Conservation (phyloP, 2,329 filamentous ascomycete genomes). For the Neofusicoccum umdonicola region DNA sequence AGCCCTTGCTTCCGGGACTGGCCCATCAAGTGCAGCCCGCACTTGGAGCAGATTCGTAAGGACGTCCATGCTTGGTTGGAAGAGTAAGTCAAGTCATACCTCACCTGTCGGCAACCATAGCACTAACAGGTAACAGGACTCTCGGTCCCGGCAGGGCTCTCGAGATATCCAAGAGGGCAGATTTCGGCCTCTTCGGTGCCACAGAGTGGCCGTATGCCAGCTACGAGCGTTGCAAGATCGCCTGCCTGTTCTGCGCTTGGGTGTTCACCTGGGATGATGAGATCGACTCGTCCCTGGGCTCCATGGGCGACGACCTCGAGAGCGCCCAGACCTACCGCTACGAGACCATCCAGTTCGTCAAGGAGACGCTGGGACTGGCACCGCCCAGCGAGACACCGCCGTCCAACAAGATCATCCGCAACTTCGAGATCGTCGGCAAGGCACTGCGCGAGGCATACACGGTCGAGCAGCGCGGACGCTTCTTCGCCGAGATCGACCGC, state of each 20-base stretch:
- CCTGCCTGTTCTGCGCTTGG: conserved; percentile 7
- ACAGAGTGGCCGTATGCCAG: conserved; percentile 5
- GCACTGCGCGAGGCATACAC: background rate
- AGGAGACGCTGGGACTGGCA: background rate
- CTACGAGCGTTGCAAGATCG: conserved; percentile 8
- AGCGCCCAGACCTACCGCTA: conserved; percentile 6
- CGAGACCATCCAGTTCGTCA: conserved; percentile 3
- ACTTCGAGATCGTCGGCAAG: background rate
- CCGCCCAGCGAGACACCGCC: background rate
- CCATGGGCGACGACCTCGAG: conserved; percentile 10
- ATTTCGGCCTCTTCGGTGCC: conserved; percentile 9
- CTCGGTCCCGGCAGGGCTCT: background rate
- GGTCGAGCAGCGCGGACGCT: background rate
- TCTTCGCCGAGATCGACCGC: background rate
- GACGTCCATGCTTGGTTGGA: conserved; percentile 4
- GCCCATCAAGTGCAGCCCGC: background rate
- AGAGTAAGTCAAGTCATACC: background rate
- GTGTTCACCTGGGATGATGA: conserved; percentile 11
- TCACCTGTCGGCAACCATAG: background rate
- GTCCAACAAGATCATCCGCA: conserved; percentile 9
- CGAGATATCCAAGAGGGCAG: conserved; percentile 2
- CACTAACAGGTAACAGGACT: background rate
- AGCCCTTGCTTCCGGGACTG: conserved; percentile 5
- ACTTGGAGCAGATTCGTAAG: conserved; percentile 9
- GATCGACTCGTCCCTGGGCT: conserved; percentile 6